Percentiles rank a stretch among this genome's conserved stretches.
Evolutionary conservation across 2,329 filamentous ascomycete genomes (phyloP).

Genomic region (Claviceps cyperi): DNA sequence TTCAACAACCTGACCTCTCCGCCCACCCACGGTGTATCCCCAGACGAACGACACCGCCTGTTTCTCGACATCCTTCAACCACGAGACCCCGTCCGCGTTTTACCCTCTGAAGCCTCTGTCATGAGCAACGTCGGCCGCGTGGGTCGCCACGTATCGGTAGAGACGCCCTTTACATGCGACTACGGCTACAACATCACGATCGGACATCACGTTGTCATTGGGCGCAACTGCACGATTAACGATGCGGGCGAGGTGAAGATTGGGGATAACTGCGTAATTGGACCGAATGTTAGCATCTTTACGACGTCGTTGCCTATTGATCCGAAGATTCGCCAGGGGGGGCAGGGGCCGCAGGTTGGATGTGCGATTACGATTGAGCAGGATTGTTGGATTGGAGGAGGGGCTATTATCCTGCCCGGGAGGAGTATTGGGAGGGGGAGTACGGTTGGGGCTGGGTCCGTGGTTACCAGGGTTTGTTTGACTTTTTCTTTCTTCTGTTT

Average conservation of each 20-base stretch:
- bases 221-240: slow-evolving; percentile 69
- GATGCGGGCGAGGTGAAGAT: slow-evolving; percentile 77
- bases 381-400: slow-evolving; percentile 71
- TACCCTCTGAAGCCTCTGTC: slow-evolving; percentile 37
- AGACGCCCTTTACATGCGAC: slow-evolving; percentile 81
- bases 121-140: slow-evolving; percentile 45
- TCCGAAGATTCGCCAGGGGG: slow-evolving; percentile 57
- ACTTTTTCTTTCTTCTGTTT: neutral
- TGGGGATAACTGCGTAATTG: slow-evolving; percentile 62
- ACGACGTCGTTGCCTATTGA: slow-evolving; percentile 61
- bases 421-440: slow-evolving; percentile 67
- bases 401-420: slow-evolving; percentile 63
- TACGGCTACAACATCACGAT: slow-evolving; percentile 93
- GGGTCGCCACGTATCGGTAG: slow-evolving; percentile 64
- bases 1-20: slow-evolving; percentile 72
- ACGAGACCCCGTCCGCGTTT: slow-evolving; percentile 37
- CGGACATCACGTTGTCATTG: slow-evolving; percentile 71
- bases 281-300: slow-evolving; percentile 76
- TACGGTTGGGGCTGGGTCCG: slow-evolving; percentile 68
- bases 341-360: slow-evolving; percentile 56
- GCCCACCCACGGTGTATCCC: slow-evolving; percentile 55
- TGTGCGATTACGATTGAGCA: slow-evolving; percentile 65
- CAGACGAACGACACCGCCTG: slow-evolving; percentile 51
- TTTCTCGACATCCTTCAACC: slow-evolving; percentile 61
- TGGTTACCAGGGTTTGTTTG: slow-evolving; percentile 58